These are phyloP conservation scores for Lagenidium giganteum DNA, from an alignment of 352 stramenopile species.

Conservation along the genomic window DNA sequence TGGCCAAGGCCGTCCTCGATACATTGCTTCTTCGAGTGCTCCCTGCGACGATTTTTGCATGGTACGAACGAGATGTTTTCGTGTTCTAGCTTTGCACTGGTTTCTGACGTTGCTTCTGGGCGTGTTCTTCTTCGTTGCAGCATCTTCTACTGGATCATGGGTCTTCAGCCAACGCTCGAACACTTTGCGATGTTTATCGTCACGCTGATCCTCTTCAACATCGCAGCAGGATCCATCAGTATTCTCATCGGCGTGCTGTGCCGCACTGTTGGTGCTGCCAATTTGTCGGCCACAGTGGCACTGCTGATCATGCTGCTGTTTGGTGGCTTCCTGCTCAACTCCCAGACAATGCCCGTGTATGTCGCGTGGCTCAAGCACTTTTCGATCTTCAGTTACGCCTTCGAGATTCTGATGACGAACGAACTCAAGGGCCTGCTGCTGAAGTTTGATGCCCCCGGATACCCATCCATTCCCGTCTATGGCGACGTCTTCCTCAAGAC, in stretches of 20 bases:
- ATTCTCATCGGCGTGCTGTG: slow-evolving; percentile 68
- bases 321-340: slow-evolving; percentile 84
- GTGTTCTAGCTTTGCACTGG: background rate
- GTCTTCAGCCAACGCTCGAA: slow-evolving; percentile 43
- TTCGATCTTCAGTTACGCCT: slow-evolving; percentile 85
- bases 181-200: slow-evolving; percentile 66
- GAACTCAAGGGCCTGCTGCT: slow-evolving; percentile 71
- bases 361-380: slow-evolving; percentile 75
- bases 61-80: no score
- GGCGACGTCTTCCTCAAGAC: slow-evolving; percentile 83
- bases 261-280: slow-evolving; percentile 58
- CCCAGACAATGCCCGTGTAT: slow-evolving; percentile 63
- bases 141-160: slow-evolving; percentile 88
- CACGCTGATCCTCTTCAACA: slow-evolving; percentile 78
- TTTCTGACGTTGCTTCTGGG: background rate
- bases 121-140: no score
- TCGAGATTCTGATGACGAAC: slow-evolving; percentile 85
- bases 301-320: slow-evolving; percentile 82
- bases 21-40: slow-evolving; percentile 71
- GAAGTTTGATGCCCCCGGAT: slow-evolving; percentile 73
- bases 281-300: slow-evolving; percentile 66
- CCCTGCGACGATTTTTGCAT: slow-evolving; percentile 68
- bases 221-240: slow-evolving; percentile 69
- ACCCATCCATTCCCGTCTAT: slow-evolving; percentile 70
- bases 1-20: slow-evolving; percentile 71